These are phyloP conservation scores for Colletotrichum sp. DNA, from an alignment of 2,329 filamentous ascomycete species.

Conservation along the genomic window DNA sequence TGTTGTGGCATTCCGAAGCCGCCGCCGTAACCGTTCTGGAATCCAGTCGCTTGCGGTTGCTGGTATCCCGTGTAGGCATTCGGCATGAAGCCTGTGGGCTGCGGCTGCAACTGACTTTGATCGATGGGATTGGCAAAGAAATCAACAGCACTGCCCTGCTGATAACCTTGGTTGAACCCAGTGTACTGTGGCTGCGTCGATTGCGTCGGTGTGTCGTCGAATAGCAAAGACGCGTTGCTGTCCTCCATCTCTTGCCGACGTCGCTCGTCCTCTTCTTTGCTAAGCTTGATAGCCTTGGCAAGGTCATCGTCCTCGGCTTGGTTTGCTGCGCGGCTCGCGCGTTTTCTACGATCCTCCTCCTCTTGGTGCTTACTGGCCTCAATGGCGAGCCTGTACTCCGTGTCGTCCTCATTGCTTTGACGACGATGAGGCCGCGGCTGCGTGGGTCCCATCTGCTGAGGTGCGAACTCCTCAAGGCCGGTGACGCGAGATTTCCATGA, in stretches of 20 bases:
- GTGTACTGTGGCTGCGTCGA: conserved; percentile 74
- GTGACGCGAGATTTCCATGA: conserved; percentile 97
- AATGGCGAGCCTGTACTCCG: conserved; percentile 88
- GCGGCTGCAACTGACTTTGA: conserved; percentile 74
- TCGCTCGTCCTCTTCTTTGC: conserved; percentile 91
- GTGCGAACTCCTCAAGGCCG: conserved; percentile 83
- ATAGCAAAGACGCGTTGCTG: conserved; percentile 83
- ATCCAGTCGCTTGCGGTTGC: conserved; percentile 52
- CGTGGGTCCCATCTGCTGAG: conserved; percentile 42
- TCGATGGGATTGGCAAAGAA: conserved; percentile 97
- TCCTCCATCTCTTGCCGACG: conserved; percentile 87
- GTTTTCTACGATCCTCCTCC: conserved; percentile 83
- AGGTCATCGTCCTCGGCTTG: conserved; percentile 80
- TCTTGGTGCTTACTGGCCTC: conserved; percentile 96
- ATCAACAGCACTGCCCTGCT: conserved; percentile 94
- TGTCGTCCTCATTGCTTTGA: conserved; percentile 74
- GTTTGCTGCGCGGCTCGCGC: conserved; percentile 63
- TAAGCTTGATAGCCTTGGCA: conserved; percentile 92
- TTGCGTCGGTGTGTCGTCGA: conserved; percentile 73
- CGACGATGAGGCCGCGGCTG: conserved; percentile 49
- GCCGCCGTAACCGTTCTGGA: conserved; percentile 65
- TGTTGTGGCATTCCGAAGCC: conserved; percentile 70
- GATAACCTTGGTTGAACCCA: conserved; percentile 95
- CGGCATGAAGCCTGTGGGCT: conserved; percentile 76
- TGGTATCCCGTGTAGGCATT: conserved; percentile 60